Evolutionary conservation across 2,329 filamentous ascomycete species (phyloP), one percentile per base, ranked within the genome.

Genomic region (Diaporthe humulicola): DNA sequence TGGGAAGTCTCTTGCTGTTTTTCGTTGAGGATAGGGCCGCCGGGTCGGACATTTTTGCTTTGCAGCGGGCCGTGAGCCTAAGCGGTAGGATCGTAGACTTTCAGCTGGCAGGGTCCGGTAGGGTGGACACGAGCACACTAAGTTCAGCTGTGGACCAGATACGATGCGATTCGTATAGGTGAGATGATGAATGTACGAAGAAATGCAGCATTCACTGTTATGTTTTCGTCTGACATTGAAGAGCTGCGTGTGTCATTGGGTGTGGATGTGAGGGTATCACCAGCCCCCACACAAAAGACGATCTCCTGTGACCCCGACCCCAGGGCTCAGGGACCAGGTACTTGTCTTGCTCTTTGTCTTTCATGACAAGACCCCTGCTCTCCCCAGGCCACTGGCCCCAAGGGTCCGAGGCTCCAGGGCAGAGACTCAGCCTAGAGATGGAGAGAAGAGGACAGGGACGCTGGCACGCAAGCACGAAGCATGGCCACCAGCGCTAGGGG

Each of bases 211-310:
- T 17, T 57, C 12, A 28, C 28, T 17, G 19, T 36, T 8, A 4
- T 70, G 9, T 40, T 56, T 4, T 42, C 33, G 45, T 38, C 2
- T 19, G n/a, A 38, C 33, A 36, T 38, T 6, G 28, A 10, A 36
- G 69, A 14, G 25, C 33, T 42, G 58, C n/a, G 19, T 50, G 8
- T 70, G 45, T 40, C 15, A 25, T 19, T 28, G 33, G 25, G 19
- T 19, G 56, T 66, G 42, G n/a, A 38, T 58, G 17, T 58, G 58
- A 67, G 70, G 70, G 40, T 45, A 73, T 72, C 69, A 17, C 60
- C 70, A 60, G 70, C 70, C 50, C 60, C 58, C 70, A 38, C 48
- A 38, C n/a, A 22, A 19, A 67, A 36, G 36, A 50, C 38, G 61
- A 50, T 36, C 12, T 36, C 19, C 40, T n/a, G 19, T 15, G 42